Evolutionary conservation across 805 yeast species (phyloP), one percentile per base, ranked within the genome.

Genomic region (Pichia phayaonensis): DNA sequence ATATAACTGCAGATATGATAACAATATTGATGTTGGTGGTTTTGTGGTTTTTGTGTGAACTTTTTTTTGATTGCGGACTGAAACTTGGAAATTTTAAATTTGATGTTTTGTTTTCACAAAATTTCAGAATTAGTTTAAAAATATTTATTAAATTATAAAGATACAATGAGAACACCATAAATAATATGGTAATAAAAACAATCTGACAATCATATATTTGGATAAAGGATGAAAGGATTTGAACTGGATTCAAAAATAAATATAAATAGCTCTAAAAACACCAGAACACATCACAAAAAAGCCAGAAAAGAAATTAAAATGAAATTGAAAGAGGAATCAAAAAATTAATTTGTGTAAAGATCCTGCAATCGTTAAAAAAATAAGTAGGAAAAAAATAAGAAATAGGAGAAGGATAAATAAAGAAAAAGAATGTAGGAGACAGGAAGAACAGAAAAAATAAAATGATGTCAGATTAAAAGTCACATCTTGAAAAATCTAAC

Each of bases 111-210:
- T 13, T 29, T 3, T 7, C 3, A 3, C 10, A 2, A 31, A 31
- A 15, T 31, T 31, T 31, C 18, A 34, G 7, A 16, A 16, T 34
- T 34, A n/a, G n/a, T 10, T 34, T 34, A 4, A n/a, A 34, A 34
- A 34, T 7, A 34, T 34, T 4, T 34, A 48, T 43, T 49, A 49
- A 24, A 41, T 49, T 45, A 46, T 49, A 49, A 38, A 49, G 48
- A 49, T 49, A 49, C 52, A 49, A 41, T 45, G 20, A 34, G 18
- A n/a, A 34, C 11, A n/a, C 38, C 38, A 34, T 34, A 34, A 31
- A 6, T 16, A 16, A 34, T 34, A 34, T 34, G 20, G 38, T 11
- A 3, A 34, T 16, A 34, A n/a, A 34, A 34, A 34, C 15, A 34
- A 34, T 34, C 38, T 34, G 38, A 34, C 38, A 34, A 16, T 8